Evolutionary conservation across 192 early-diverging fungal genomes (phyloP).

Genomic region (Mortierella alpina): DNA sequence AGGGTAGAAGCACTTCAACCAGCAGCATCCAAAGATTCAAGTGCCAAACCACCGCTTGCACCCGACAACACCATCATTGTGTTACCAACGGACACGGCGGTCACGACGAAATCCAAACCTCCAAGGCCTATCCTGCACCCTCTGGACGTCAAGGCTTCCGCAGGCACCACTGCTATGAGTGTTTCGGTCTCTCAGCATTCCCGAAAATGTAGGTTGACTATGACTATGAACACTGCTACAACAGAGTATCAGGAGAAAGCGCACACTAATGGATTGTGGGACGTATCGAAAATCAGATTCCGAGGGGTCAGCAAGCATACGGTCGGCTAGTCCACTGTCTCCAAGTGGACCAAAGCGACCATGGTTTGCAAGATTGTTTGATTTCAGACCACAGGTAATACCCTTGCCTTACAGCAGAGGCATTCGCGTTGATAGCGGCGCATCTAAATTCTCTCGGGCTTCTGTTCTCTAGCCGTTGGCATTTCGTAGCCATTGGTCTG

Average conservation of each 20-base stretch:
- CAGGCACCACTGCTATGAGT: conserved; percentile 27
- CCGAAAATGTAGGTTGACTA: conserved; percentile 21
- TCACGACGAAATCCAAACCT: background rate
- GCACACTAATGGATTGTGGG: background rate
- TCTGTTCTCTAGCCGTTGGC: conserved; percentile 16
- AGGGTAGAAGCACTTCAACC: too few species aligned
- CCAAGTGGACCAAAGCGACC: conserved; percentile 37
- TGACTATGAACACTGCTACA: background rate
- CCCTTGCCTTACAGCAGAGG: too few species aligned
- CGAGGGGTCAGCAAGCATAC: conserved; percentile 4
- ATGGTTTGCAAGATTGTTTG: conserved; percentile 48
- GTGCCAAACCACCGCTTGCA: background rate
- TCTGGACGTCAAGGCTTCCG: conserved; percentile 44
- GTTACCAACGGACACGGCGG: background rate
- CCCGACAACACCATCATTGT: background rate
- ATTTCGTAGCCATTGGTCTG: conserved; percentile 41
- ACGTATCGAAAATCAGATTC: conserved; percentile 15
- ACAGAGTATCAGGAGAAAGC: too few species aligned
- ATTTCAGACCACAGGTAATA: conserved; percentile 34
- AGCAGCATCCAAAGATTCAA: background rate
- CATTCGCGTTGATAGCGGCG: background rate
- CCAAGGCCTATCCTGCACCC: conserved; percentile 36
- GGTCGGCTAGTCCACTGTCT: background rate
- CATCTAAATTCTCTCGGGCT: background rate
- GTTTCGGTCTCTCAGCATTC: conserved; percentile 47